A percentile compares a stretch with the other conserved stretches of the same genome.
These are phyloP conservation scores for Alternaria longipes DNA, from an alignment of 2,329 filamentous ascomycete genomes.

Conservation along the genomic window DNA sequence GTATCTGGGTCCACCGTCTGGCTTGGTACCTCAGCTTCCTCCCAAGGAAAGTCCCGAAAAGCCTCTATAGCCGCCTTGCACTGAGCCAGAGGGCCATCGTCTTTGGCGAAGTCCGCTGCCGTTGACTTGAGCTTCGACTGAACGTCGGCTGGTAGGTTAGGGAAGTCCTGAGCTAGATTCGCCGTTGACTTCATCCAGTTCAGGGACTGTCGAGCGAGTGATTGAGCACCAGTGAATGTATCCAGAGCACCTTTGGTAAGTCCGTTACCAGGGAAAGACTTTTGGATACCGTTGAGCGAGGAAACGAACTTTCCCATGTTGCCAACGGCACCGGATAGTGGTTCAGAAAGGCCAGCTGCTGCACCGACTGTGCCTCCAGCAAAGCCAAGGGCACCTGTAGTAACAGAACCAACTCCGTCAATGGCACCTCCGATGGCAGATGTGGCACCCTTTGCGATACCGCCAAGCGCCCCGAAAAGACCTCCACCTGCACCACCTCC, in stretches of 20 bases:
- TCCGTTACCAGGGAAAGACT: constrained; percentile 14
- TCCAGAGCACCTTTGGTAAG: constrained; percentile 11
- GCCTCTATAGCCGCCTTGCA: constrained; percentile 16
- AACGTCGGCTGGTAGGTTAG: constrained; percentile 9
- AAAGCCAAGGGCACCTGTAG: constrained; percentile 10
- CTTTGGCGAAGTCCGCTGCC: background rate
- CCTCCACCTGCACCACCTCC: too few relatives aligned
- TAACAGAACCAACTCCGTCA: constrained; percentile 6
- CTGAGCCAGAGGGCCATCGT: constrained; percentile 13
- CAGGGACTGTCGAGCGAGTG: constrained; percentile 17
- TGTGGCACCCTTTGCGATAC: constrained; percentile 2
- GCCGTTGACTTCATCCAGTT: constrained; percentile 24
- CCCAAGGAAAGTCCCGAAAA: constrained; percentile 27
- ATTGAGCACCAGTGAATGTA: constrained; percentile 11
- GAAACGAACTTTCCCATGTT: constrained; percentile 14
- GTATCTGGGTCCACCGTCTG: background rate
- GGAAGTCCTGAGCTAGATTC: constrained; percentile 18
- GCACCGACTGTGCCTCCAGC: constrained; percentile 9
- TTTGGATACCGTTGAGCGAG: constrained; percentile 27
- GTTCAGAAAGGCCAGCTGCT: constrained; percentile 5
- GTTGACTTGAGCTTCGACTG: constrained; percentile 7
- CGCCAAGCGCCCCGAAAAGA: background rate
- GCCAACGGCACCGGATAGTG: constrained; percentile 14
- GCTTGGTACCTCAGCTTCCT: constrained; percentile 12
- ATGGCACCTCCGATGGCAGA: too few relatives aligned